phyloP scores from a whole-genome alignment of 1,139 yeast genomes.

The Arxiozyma heterogenica region DNA sequence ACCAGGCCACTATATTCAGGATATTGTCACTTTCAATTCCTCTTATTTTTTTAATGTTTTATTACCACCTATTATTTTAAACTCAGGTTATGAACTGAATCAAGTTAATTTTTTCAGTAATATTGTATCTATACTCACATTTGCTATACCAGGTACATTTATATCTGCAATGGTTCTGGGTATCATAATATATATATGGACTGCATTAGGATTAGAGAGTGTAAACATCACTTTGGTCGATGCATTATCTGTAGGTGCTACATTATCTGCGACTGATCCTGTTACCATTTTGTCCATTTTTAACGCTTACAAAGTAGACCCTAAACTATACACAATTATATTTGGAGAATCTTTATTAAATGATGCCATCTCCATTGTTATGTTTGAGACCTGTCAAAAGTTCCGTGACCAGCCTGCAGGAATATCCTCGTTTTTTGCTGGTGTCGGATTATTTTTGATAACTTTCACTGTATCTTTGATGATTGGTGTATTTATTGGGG shows the following conservation, averaged over 20 bases:
- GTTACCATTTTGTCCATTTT: constrained; percentile 93
- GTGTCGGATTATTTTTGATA: constrained; percentile 87
- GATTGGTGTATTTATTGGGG: constrained; percentile 82
- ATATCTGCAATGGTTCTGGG: constrained; percentile 87
- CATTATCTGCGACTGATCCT: constrained; percentile 96
- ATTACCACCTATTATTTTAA: constrained; percentile 91
- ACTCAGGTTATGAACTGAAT: constrained; percentile 92
- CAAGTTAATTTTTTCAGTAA: constrained; percentile 92
- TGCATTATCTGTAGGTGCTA: constrained; percentile 95
- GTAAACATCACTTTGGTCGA: constrained; percentile 85
- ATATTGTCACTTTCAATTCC: constrained; percentile 90
- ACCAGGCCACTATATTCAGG: constrained; percentile 96
- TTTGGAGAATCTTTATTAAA: constrained; percentile 93
- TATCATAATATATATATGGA: constrained; percentile 76
- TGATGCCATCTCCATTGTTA: constrained; percentile 97
- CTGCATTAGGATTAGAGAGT: constrained; percentile 83
- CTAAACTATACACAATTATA: constrained; percentile 89
- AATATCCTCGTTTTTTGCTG: constrained; percentile 76
- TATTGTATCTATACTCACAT: constrained; percentile 80
- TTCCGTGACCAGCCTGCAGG: constrained; percentile 80
- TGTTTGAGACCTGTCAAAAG: constrained; percentile 97
- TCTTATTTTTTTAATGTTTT: constrained; percentile 89
- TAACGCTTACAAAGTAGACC: constrained; percentile 96
- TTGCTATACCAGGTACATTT: constrained; percentile 96
- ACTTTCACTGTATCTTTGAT: constrained; percentile 88